Base-by-base conservation (phyloP, 768 basidiomycete species). In the Tephrocybe sp. region DNA sequence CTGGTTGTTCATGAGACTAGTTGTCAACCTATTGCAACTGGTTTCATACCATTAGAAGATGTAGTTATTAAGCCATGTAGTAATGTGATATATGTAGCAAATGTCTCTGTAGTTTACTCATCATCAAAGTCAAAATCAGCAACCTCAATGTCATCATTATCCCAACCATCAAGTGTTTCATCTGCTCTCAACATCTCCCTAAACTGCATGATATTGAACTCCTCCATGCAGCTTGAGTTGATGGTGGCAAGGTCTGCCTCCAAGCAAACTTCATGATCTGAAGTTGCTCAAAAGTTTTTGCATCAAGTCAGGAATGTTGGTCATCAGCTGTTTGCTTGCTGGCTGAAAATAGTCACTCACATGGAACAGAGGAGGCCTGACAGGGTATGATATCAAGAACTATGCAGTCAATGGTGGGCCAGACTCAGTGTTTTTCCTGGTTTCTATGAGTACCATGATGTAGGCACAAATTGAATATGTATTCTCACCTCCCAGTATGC, bases 201-300 rank as follows among this genome's bases (percentile, higher is more conserved):
- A 27, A 41, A 48, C 12, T 40, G 16, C 18, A 26, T 26, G 0
- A 52, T 43, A 36, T 46, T 27, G 9, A 47, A 44, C 32, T 52
- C 51, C 19, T 41, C 38, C 27, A 47, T 19, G 15, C 43, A 21
- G n/a, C 27, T 32, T 9, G 43, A 47, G 41, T 52, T 52, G 28
- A 32, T 52, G 91, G 92, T 55, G 79, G 76, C 8, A 91, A 83
- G 19, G 35, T 47, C 40, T 1, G 22, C 8, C 37, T 3, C 56
- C 56, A 51, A 18, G 37, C 47, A 52, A 51, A 50, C 47, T 55
- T 55, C 44, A 55, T 28, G n/a, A 55, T 16, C 19, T 51, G 54
- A 3, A 51, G 38, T 18, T 54, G 36, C 21, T 54, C 49, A 28
- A 50, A 50, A 3, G 26, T 9, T 36, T 46, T 39, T 27, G 38